These are phyloP conservation scores for Candida ulmi DNA, from an alignment of 805 yeast genomes.

Conservation along the genomic window DNA sequence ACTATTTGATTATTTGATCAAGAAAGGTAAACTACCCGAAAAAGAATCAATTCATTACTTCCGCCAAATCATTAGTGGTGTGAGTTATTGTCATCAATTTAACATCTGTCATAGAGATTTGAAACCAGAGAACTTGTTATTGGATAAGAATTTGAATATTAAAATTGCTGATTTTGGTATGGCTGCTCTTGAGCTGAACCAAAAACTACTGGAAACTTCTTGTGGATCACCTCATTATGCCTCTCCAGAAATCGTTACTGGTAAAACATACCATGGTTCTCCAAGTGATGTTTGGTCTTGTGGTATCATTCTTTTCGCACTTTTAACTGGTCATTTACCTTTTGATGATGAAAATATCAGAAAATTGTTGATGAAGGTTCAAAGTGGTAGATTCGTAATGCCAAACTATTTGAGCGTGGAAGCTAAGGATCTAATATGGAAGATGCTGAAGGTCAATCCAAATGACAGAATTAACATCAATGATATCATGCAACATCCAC, in stretches of 20 bases:
- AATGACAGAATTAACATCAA: constrained; percentile 69
- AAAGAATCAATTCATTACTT: constrained; percentile 87
- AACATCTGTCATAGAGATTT: constrained; percentile 86
- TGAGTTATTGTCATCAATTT: constrained; percentile 77
- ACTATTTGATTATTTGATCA: constrained; percentile 84
- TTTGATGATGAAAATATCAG: constrained; percentile 96
- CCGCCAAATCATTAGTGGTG: constrained; percentile 78
- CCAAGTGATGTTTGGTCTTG: constrained; percentile 98
- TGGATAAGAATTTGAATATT: constrained; percentile 81
- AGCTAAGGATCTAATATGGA: constrained; percentile 78
- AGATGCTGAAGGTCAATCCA: constrained; percentile 83
- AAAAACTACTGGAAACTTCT: constrained; percentile 81
- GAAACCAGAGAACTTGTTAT: constrained; percentile 72
- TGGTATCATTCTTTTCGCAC: constrained; percentile 90
- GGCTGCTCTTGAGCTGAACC: constrained; percentile 92
- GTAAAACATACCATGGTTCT: constrained; percentile 91
- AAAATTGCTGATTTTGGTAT: constrained; percentile 98
- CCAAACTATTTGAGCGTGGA: constrained; percentile 75
- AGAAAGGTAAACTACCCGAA: constrained; percentile 84
- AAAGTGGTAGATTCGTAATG: constrained; percentile 80
- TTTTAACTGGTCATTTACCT: constrained; percentile 91
- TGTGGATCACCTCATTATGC: constrained; percentile 99
- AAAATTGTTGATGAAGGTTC: constrained; percentile 81
- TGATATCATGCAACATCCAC: constrained; percentile 75
- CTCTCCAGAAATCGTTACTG: constrained; percentile 96